Conservation (phyloP, 106 monocot genomes). For the Acorus gramineus region DNA sequence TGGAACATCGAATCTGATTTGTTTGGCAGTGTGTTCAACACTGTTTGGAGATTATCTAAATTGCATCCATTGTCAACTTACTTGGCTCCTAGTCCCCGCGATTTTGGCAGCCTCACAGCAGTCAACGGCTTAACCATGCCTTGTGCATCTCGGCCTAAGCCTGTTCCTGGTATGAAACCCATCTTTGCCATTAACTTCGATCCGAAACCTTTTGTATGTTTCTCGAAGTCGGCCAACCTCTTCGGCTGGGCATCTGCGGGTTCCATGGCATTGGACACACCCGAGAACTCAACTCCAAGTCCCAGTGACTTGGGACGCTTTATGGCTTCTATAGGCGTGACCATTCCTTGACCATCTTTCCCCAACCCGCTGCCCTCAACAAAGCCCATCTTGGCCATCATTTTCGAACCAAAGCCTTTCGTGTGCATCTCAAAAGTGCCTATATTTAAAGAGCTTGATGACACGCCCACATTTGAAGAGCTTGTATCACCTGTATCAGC, state of each 20-base stretch:
- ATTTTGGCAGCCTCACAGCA: slow-evolving; percentile 47
- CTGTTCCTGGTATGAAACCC: slow-evolving; percentile 66
- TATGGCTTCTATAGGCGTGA: slow-evolving; percentile 53
- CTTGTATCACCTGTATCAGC: slow-evolving; percentile 10
- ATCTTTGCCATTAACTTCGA: slow-evolving; percentile 91
- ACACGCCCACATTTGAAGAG: not conserved
- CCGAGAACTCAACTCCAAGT: slow-evolving; percentile 54
- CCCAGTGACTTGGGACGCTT: slow-evolving; percentile 82
- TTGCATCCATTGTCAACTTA: too few relatives aligned
- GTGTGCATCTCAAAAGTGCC: slow-evolving; percentile 94
- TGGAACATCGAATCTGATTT: too few relatives aligned
- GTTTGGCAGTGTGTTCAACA: too few relatives aligned
- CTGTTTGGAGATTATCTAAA: too few relatives aligned
- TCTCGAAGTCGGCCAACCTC: slow-evolving; percentile 38
- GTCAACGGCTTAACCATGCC: slow-evolving; percentile 56
- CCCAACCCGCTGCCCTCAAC: slow-evolving; percentile 74
- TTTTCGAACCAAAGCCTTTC: slow-evolving; percentile 85
- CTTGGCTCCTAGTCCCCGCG: slow-evolving; percentile 44
- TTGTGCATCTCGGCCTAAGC: slow-evolving; percentile 71
- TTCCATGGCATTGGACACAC: slow-evolving; percentile 1
- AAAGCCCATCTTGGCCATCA: slow-evolving; percentile 98
- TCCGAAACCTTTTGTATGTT: slow-evolving; percentile 85
- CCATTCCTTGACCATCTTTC: slow-evolving; percentile 74
- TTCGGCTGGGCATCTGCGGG: not conserved
- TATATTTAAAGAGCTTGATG: slow-evolving; percentile 12